Conservation (phyloP, 1,139 yeast genomes). For the Trichomonascaceae sp. region DNA sequence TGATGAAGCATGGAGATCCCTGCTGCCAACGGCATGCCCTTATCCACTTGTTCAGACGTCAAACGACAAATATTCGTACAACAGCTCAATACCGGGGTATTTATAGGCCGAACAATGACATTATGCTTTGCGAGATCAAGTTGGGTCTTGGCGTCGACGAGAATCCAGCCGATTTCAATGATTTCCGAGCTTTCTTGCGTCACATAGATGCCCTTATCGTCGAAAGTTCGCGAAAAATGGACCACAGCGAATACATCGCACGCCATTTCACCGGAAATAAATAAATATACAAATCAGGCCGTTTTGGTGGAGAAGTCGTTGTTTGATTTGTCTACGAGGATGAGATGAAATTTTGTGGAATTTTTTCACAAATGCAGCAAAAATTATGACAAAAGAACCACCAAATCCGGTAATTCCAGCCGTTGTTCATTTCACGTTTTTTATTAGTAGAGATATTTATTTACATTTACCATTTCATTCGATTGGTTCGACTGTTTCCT, state of each 20-base stretch:
- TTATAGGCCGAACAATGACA: conserved; percentile 53
- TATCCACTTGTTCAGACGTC: conserved; percentile 59
- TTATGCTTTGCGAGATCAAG: conserved; percentile 37
- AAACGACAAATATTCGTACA: conserved; percentile 23
- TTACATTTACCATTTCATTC: conserved; percentile 16
- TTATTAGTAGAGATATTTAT: not conserved
- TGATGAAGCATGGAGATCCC: conserved; percentile 52
- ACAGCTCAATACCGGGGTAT: conserved; percentile 61
- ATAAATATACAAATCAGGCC: not conserved
- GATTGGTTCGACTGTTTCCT: conserved; percentile 11
- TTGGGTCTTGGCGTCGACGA: conserved; percentile 37
- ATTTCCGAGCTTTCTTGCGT: conserved; percentile 61
- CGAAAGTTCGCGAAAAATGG: conserved; percentile 62
- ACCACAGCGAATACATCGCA: conserved; percentile 58
- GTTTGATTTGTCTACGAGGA: not conserved
- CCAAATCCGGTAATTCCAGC: too few relatives aligned
- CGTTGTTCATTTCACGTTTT: too few relatives aligned
- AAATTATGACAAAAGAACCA: not conserved
- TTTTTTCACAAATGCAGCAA: not conserved
- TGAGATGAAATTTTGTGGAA: not conserved
- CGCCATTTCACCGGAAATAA: conserved; percentile 21
- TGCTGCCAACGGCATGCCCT: conserved; percentile 47
- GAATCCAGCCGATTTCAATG: conserved; percentile 61
- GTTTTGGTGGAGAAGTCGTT: not conserved
- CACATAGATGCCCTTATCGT: conserved; percentile 54